Percentiles rank a stretch among this genome's conserved stretches.
phyloP scores from a whole-genome alignment of 106 monocot genomes.

The Hemerocallis citrina region DNA sequence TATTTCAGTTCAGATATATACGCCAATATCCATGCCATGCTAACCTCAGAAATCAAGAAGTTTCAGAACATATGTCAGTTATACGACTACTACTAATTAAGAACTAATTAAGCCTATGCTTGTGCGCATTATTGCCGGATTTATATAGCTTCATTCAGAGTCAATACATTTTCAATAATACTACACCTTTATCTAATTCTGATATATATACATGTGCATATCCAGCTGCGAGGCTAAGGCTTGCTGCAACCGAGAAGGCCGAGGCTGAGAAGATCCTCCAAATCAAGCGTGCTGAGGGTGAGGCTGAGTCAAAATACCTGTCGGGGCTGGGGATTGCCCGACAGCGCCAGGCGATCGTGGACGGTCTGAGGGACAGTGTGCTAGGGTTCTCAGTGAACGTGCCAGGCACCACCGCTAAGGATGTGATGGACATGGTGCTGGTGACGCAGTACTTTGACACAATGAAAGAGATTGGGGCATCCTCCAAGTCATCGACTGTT shows the following conservation, averaged over 20 bases:
- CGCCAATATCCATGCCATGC: too few species aligned
- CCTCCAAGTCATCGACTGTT: slow-evolving; percentile 40
- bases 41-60: too few species aligned
- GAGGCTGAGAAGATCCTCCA: slow-evolving; percentile 65
- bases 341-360: slow-evolving; percentile 55
- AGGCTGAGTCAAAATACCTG: slow-evolving; percentile 56
- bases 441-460: slow-evolving; percentile 60
- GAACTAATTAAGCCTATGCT: too few species aligned
- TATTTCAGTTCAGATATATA: too few species aligned
- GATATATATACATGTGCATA: too few species aligned
- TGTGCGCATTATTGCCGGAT: too few species aligned
- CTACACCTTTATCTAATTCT: too few species aligned
- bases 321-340: slow-evolving; percentile 46
- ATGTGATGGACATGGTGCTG: slow-evolving; percentile 70
- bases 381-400: slow-evolving; percentile 56
- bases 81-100: too few species aligned
- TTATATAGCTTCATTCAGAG: too few species aligned
- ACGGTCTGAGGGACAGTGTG: slow-evolving; percentile 52
- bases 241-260: slow-evolving; percentile 54
- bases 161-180: too few species aligned
- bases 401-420: slow-evolving; percentile 55
- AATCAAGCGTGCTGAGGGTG: slow-evolving; percentile 54
- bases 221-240: slow-evolving; percentile 59
- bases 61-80: too few species aligned
- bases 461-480: slow-evolving; percentile 58